Conservation (phyloP, 2,329 filamentous ascomycete species). For the Aciculosporium take region DNA sequence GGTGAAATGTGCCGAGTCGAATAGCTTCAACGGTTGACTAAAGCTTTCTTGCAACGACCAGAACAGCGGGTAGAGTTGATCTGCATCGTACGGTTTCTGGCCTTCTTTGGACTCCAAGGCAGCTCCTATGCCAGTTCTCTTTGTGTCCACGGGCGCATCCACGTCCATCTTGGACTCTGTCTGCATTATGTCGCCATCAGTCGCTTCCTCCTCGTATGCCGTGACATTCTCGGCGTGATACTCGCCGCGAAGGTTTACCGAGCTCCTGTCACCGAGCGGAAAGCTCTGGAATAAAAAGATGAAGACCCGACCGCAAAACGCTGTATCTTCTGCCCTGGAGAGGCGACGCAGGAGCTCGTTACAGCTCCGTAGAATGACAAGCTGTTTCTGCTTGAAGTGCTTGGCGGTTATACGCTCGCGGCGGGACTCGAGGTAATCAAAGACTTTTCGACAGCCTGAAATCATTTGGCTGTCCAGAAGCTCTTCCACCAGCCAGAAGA, state of each 20-base stretch:
- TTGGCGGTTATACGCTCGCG: constrained; percentile 73
- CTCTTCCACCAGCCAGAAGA: constrained; percentile 88
- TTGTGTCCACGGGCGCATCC: constrained; percentile 31
- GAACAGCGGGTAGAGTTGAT: constrained; percentile 76
- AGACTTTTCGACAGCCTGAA: constrained; percentile 75
- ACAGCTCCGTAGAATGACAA: constrained; percentile 84
- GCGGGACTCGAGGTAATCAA: constrained; percentile 88
- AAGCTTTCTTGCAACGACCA: constrained; percentile 90
- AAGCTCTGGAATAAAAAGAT: constrained; percentile 99
- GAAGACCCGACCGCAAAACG: constrained; percentile 93
- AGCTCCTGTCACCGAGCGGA: constrained; percentile 89
- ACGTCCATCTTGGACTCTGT: constrained; percentile 43
- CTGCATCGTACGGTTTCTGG: constrained; percentile 46
- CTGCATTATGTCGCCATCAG: constrained; percentile 13
- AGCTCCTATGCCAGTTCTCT: constrained; percentile 24
- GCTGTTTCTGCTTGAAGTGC: constrained; percentile 68
- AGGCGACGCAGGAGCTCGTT: constrained; percentile 88
- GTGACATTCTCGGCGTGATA: constrained; percentile 95
- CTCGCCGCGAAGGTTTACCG: constrained; percentile 88
- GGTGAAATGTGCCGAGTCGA: constrained; percentile 55
- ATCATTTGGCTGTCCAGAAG: constrained; percentile 93
- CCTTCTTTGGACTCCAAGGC: constrained; percentile 27
- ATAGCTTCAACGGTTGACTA: constrained; percentile 75
- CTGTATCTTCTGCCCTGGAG: constrained; percentile 91
- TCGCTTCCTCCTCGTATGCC: constrained; percentile 46